Evolutionary conservation across 1,284 basidiomycete species (phyloP).

Genomic region (Grifola frondosa): DNA sequence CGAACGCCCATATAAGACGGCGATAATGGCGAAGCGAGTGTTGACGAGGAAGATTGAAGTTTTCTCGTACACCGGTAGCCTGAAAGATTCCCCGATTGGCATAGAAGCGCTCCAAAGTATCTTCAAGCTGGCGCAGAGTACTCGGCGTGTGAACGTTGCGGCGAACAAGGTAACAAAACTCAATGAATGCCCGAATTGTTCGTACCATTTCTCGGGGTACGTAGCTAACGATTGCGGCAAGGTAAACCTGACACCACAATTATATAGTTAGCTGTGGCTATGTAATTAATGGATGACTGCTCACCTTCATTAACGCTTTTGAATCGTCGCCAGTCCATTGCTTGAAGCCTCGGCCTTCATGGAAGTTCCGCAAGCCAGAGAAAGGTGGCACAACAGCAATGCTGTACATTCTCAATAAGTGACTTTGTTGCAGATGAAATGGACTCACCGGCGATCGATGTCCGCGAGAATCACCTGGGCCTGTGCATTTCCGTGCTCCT

Average conservation of each 20-base stretch:
- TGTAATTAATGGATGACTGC: not conserved
- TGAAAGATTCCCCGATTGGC: conserved; percentile 14
- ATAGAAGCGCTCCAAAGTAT: conserved; percentile 7
- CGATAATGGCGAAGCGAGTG: conserved; percentile 13
- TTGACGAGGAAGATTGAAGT: conserved; percentile 17
- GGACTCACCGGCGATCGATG: conserved; percentile 21
- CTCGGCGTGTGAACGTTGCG: not conserved
- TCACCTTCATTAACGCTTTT: conserved; percentile 23
- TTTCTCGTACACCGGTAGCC: conserved; percentile 10
- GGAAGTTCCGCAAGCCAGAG: conserved; percentile 17
- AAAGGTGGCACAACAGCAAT: conserved; percentile 17
- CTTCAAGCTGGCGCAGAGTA: conserved; percentile 4
- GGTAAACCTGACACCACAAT: conserved; percentile 11
- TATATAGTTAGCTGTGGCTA: not conserved
- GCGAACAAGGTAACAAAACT: conserved; percentile 15
- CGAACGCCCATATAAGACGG: conserved; percentile 12
- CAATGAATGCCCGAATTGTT: conserved; percentile 11
- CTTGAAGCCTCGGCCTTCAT: conserved; percentile 21
- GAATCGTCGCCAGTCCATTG: conserved; percentile 27
- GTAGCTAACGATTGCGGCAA: conserved; percentile 13
- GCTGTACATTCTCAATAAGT: conserved; percentile 3
- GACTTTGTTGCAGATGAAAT: not conserved
- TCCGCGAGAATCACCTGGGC: conserved; percentile 8
- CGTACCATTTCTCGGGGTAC: conserved; percentile 11
- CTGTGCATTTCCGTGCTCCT: conserved; percentile 6